These are phyloP conservation scores for Leccinum longicurvipes DNA, from an alignment of 768 basidiomycete genomes.

Conservation along the genomic window DNA sequence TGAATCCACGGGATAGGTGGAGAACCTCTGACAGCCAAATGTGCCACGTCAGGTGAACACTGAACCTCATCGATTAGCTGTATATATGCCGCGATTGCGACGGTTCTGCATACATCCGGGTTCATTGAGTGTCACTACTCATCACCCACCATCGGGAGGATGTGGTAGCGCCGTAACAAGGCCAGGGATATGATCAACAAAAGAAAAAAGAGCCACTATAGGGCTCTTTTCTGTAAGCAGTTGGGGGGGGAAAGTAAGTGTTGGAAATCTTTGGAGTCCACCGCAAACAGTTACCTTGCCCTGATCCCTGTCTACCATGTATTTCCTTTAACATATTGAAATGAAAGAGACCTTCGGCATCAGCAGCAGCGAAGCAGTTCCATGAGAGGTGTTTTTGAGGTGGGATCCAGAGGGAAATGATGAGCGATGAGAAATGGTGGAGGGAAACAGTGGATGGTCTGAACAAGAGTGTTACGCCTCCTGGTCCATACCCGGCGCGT, in stretches of 20 bases:
- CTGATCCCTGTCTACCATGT: conserved; percentile 19
- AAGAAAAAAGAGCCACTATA: not conserved
- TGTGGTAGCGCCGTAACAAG: conserved; percentile 7
- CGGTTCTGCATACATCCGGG: conserved; percentile 2
- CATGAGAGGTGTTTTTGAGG: not conserved
- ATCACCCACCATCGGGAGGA: conserved; percentile 22
- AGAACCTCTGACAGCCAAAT: not conserved
- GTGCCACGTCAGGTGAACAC: not conserved
- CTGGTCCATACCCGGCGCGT: conserved; percentile 30
- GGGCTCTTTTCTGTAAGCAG: not conserved
- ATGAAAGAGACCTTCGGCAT: not conserved
- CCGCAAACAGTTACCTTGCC: conserved; percentile 21
- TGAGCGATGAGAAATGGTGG: conserved; percentile 28
- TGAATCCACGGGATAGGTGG: conserved; percentile 7
- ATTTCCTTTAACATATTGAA: not conserved
- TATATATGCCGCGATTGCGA: conserved; percentile 13
- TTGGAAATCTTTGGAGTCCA: conserved; percentile 2
- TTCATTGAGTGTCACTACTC: conserved; percentile 4
- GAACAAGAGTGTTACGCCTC: conserved; percentile 34
- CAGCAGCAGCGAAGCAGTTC: not conserved
- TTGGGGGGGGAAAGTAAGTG: conserved; percentile 8
- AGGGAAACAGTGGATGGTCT: conserved; percentile 29
- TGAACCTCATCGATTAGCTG: conserved; percentile 10
- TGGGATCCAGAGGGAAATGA: conserved; percentile 14
- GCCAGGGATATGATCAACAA: not conserved